Evolutionary conservation across 768 basidiomycete genomes (phyloP).

Genomic region (Phlegmacium glaucopus): DNA sequence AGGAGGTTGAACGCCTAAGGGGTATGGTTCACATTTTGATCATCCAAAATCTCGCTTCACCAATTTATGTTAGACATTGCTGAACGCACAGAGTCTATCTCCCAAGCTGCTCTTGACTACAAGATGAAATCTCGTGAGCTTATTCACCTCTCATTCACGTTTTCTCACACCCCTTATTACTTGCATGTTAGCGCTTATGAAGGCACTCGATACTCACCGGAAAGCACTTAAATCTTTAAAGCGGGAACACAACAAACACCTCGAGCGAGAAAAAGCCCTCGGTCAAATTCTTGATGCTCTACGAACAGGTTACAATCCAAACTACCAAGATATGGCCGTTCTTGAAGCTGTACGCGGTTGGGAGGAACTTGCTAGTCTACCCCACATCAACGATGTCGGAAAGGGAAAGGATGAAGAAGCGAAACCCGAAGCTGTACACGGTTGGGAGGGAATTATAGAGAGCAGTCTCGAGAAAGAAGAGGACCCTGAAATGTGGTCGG

Average conservation of each 20-base stretch:
- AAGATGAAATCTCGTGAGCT: constrained; percentile 83
- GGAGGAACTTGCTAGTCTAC: constrained; percentile 69
- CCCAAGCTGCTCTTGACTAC: constrained; percentile 76
- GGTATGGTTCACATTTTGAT: constrained; percentile 37
- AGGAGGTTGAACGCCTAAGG: constrained; percentile 70
- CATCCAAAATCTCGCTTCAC: not conserved
- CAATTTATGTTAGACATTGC: constrained; percentile 55
- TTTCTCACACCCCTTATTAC: not conserved
- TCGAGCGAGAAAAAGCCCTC: constrained; percentile 73
- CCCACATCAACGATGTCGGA: constrained; percentile 67
- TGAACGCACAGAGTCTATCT: constrained; percentile 72
- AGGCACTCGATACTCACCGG: constrained; percentile 68
- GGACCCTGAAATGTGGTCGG: constrained; percentile 61
- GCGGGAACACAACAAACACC: constrained; percentile 64
- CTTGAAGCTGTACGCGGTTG: constrained; percentile 94
- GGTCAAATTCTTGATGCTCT: constrained; percentile 82
- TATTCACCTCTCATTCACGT: not conserved
- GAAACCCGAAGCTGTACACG: constrained; percentile 19
- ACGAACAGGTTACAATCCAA: constrained; percentile 89
- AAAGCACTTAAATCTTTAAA: constrained; percentile 75
- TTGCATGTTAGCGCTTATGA: constrained; percentile 64
- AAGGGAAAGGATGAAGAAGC: constrained; percentile 47
- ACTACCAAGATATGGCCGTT: constrained; percentile 99
- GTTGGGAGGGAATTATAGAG: too few relatives aligned
- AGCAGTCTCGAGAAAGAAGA: constrained; percentile 43